phyloP scores from a whole-genome alignment of 2,329 filamentous ascomycete genomes.

The Thielaviopsis cerberus region DNA sequence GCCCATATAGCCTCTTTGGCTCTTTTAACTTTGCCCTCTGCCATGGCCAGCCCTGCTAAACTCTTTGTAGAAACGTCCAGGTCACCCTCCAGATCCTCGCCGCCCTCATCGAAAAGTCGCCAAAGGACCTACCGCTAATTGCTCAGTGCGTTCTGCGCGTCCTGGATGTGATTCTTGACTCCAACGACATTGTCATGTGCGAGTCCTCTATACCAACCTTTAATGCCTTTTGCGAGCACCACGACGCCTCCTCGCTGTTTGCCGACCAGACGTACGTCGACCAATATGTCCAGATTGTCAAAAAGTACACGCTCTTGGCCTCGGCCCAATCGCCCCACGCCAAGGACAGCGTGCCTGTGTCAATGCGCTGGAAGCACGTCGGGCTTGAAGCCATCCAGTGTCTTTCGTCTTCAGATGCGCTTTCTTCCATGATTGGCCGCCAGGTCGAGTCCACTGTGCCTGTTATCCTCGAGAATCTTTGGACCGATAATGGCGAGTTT shows the following conservation, averaged over 20 bases:
- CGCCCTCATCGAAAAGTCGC: constrained; percentile 80
- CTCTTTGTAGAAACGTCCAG: constrained; percentile 55
- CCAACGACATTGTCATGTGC: constrained; percentile 77
- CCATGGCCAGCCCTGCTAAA: not conserved
- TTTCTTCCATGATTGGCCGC: constrained; percentile 55
- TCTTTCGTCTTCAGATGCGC: constrained; percentile 59
- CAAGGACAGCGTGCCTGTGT: constrained; percentile 49
- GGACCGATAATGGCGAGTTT: constrained; percentile 52
- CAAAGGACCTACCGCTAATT: constrained; percentile 78
- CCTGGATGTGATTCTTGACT: constrained; percentile 63
- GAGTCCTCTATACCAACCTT: constrained; percentile 79
- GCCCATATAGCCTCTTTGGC: not conserved
- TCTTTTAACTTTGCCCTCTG: no score
- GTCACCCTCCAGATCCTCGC: constrained; percentile 85
- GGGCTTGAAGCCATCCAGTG: constrained; percentile 65
- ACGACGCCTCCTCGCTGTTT: constrained; percentile 68
- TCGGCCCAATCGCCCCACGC: constrained; percentile 40
- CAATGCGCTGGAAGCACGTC: constrained; percentile 58
- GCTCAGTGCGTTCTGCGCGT: constrained; percentile 70
- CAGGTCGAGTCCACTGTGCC: constrained; percentile 67
- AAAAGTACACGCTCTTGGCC: constrained; percentile 61
- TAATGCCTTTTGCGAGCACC: constrained; percentile 70
- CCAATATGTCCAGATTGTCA: constrained; percentile 68
- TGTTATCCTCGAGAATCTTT: constrained; percentile 71
- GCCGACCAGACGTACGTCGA: constrained; percentile 68